Evolutionary conservation across 2,329 filamentous ascomycete genomes (phyloP).

Genomic region (Moelleriella libera): DNA sequence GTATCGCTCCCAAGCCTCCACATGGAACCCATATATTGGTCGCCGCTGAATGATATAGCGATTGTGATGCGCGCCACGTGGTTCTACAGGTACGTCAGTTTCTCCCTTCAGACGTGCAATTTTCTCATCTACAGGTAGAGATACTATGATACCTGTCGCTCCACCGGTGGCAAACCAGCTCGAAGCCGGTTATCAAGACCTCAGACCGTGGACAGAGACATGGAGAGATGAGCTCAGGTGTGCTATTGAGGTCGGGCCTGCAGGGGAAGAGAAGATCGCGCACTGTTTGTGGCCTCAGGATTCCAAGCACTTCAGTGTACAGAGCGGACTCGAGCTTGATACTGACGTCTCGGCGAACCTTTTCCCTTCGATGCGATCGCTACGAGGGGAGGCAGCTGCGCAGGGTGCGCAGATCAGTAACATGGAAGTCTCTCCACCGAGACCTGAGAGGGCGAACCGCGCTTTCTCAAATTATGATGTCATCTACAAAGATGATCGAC

Average conservation of each 20-base stretch:
- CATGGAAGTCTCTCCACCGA: constrained; percentile 16
- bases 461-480: constrained; percentile 67
- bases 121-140: constrained; percentile 24
- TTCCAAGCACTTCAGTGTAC: constrained; percentile 8
- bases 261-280: constrained; percentile 82
- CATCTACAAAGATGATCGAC: constrained; percentile 60
- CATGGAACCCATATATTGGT: constrained; percentile 98
- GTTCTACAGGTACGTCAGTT: constrained; percentile 61
- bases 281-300: constrained; percentile 68
- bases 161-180: constrained; percentile 78
- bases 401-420: constrained; percentile 31
- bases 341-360: constrained; percentile 36
- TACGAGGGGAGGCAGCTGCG: constrained; percentile 42
- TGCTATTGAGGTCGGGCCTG: constrained; percentile 76
- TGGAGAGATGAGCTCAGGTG: constrained; percentile 87
- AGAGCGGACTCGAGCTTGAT: constrained; percentile 13
- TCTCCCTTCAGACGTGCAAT: not conserved
- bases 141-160: constrained; percentile 85
- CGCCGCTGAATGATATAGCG: constrained; percentile 77
- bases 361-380: constrained; percentile 46
- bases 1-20: constrained; percentile 69
- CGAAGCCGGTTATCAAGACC: constrained; percentile 76
- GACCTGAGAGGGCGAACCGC: constrained; percentile 29
- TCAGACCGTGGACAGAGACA: constrained; percentile 80
- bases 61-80: constrained; percentile 77